Percentiles rank a stretch among this genome's conserved stretches.
These are phyloP conservation scores for Magnaporthiopsis rhizophila DNA, from an alignment of 2,329 filamentous ascomycete species.

Conservation along the genomic window DNA sequence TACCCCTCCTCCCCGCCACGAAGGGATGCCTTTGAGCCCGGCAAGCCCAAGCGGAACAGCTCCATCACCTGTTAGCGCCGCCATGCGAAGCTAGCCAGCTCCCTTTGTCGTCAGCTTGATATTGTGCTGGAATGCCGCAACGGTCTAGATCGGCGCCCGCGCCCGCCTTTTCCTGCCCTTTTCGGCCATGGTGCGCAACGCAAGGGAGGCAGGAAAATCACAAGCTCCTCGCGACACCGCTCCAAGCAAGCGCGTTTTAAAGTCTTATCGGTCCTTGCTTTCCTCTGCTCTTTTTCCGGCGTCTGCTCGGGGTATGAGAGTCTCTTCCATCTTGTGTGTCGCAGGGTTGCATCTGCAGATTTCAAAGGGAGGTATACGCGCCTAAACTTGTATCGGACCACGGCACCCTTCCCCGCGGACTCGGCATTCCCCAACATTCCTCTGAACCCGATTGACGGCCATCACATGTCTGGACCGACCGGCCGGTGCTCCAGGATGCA, in stretches of 20 bases:
- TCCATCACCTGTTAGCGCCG: not conserved
- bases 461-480: no score
- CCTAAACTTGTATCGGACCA: not conserved
- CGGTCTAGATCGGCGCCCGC: no score
- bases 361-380: not conserved
- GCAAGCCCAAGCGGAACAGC: not conserved
- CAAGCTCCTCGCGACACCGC: no score
- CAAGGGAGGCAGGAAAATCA: not conserved
- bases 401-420: no score
- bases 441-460: no score
- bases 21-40: not conserved
- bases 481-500: no score
- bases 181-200: not conserved
- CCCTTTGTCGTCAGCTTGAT: not conserved
- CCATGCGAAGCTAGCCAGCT: not conserved
- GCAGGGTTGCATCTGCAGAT: not conserved
- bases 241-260: no score
- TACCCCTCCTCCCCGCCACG: no score
- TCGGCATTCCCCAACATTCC: no score
- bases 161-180: not conserved
- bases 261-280: no score
- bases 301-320: not conserved
- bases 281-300: not conserved
- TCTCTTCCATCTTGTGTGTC: not conserved
- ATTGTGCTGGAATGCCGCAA: not conserved